Evolutionary conservation across 2,329 filamentous ascomycete genomes (phyloP).

Genomic region (Aureobasidium namibiae): DNA sequence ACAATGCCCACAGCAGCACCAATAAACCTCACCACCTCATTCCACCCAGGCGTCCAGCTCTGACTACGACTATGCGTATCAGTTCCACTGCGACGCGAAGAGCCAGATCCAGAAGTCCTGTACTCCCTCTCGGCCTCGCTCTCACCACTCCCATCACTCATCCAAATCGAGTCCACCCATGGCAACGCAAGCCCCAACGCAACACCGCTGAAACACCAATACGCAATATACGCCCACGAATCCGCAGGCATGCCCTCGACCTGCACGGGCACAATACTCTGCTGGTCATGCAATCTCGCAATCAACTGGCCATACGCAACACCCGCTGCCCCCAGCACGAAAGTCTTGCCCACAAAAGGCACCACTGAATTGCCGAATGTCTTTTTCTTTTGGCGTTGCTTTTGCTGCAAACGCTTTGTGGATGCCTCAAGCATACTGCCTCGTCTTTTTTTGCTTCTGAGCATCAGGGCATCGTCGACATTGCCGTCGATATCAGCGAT

Average conservation of each 20-base stretch:
- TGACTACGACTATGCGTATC: conserved; percentile 16
- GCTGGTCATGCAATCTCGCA: conserved; percentile 65
- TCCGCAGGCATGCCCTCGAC: conserved; percentile 48
- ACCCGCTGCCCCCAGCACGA: conserved; percentile 67
- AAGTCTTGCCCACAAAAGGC: conserved; percentile 31
- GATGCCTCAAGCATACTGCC: conserved; percentile 15
- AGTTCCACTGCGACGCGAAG: neutral
- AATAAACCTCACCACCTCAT: conserved; percentile 59
- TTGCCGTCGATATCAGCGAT: conserved; percentile 11
- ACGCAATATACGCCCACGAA: conserved; percentile 60
- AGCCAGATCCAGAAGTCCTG: conserved; percentile 3
- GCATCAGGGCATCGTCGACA: conserved; percentile 5
- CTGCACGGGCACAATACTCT: conserved; percentile 55
- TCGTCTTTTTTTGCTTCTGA: conserved; percentile 9
- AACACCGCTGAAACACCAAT: conserved; percentile 78
- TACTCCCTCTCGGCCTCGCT: conserved; percentile 23
- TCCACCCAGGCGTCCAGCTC: conserved; percentile 57
- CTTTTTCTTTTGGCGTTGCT: conserved; percentile 12
- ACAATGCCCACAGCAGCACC: conserved; percentile 66
- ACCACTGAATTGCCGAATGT: conserved; percentile 30
- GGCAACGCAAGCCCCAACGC: conserved; percentile 71
- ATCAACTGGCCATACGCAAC: conserved; percentile 76
- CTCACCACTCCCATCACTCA: conserved; percentile 32
- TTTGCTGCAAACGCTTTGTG: conserved; percentile 4
- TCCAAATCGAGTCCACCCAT: conserved; percentile 73